Evolutionary conservation across 495 filamentous ascomycete genomes (phyloP), one percentile per base, ranked within the genome.

Genomic region (Staphylotrichum tortipilum): DNA sequence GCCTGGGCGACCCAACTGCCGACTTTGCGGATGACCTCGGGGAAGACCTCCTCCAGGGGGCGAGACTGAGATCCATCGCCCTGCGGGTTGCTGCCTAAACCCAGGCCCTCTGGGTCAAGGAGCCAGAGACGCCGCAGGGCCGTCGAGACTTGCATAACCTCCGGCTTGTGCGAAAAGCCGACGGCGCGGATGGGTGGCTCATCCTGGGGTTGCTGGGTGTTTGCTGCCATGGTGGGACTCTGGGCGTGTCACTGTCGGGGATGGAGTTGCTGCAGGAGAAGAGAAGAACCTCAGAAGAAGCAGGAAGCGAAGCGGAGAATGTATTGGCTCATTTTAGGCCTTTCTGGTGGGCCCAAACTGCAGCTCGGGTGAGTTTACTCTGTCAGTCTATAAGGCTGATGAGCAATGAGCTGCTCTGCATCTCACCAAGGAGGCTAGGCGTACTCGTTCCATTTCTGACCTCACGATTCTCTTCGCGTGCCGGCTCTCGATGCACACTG

Each of bases 361-460:
- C n/a, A n/a, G n/a, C n/a, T n/a, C n/a, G n/a, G n/a, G n/a, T n/a
- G n/a, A n/a, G n/a, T n/a, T n/a, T n/a, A n/a, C n/a, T n/a, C n/a
- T n/a, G n/a, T n/a, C n/a, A n/a, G n/a, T n/a, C n/a, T n/a, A n/a
- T n/a, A n/a, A n/a, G n/a, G n/a, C n/a, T n/a, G n/a, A n/a, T n/a
- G n/a, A n/a, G n/a, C n/a, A n/a, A n/a, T n/a, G n/a, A n/a, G n/a
- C n/a, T n/a, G n/a, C n/a, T n/a, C n/a, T n/a, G n/a, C n/a, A n/a
- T n/a, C n/a, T n/a, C n/a, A 94, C 60, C 89, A 94, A 59, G 88
- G 89, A 49, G 88, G 88, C 47, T 88, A 94, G 67, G 74, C 89
- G 59, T 89, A 85, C 73, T 50, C 63, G 33, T 72, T 94, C 42
- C 81, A 89, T 49, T 95, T 94, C 66, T n/a, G 90, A 95, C 63